A percentile compares a stretch with the other conserved stretches of the same genome.
These are phyloP conservation scores for Eucommia ulmoides DNA, from an alignment of 257 asterid genomes.

Conservation along the genomic window DNA sequence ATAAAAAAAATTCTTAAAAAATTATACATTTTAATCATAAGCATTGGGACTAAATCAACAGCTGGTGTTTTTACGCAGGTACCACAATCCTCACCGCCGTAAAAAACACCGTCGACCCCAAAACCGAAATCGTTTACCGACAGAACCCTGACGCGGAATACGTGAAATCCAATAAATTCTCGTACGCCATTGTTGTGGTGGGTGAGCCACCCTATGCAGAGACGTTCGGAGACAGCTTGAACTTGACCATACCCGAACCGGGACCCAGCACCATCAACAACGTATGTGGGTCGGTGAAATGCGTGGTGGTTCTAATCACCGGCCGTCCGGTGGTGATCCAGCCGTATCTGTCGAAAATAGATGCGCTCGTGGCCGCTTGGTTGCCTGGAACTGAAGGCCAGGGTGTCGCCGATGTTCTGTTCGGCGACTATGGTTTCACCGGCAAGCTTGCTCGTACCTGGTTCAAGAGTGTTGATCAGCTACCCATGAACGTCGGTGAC, in stretches of 20 bases:
- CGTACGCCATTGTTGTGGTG: constrained; percentile 1
- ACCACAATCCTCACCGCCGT: constrained; percentile 1
- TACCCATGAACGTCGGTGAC: not conserved
- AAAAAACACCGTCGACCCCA: not conserved
- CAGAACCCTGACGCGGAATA: constrained; percentile 1
- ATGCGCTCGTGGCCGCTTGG: not conserved
- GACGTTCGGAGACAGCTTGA: not conserved
- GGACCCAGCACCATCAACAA: not conserved
- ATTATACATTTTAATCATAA: too few relatives aligned
- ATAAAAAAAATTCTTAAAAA: too few relatives aligned
- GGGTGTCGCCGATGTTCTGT: not conserved
- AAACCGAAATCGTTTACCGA: not conserved
- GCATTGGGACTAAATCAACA: too few relatives aligned
- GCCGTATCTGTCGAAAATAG: not conserved
- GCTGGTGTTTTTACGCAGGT: too few relatives aligned
- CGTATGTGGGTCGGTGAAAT: not conserved
- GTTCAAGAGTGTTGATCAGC: constrained; percentile 5
- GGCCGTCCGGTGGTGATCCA: constrained; percentile 1
- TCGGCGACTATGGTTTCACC: constrained; percentile 2
- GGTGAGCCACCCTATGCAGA: constrained; percentile 1
- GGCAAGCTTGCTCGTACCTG: constrained; percentile 1
- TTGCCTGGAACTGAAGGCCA: constrained; percentile 2
- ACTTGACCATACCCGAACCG: not conserved
- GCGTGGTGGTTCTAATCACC: constrained; percentile 1
- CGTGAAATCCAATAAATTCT: not conserved